Base-by-base conservation (phyloP, 2,329 filamentous ascomycete species). In the Aspergillus sp. region DNA sequence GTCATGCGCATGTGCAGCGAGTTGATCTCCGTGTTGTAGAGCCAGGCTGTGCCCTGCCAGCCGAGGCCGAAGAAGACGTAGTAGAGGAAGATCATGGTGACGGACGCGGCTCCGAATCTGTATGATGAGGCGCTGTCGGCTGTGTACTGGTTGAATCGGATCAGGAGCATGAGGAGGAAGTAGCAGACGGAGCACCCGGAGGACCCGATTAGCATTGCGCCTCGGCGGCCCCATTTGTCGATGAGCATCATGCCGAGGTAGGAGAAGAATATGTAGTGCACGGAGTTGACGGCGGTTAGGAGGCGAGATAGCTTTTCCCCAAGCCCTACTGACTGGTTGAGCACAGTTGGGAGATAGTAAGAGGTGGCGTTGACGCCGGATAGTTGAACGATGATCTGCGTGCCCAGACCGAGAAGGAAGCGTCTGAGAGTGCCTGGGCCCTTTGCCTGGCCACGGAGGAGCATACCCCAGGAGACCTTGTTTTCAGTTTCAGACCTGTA, bases 271-370 rank as follows among this genome's bases (percentile, higher is more conserved):
- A 82, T 72, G 60, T 82, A 82, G 25, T 72, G 76, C 31, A 81
- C 76, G 6, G 75, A 76, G 62, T 82, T 87, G 57, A 81, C 79
- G 3, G 82, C 84, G 2, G 84, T 80, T 21, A 87, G 73, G 1
- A 87, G 71, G 7, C 84, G 77, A 4, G 82, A 79, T 64, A 81
- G 50, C 81, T 68, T 55, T 83, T 86, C 31, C 2, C 31, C 31
- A 8, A 33, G 6, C 7, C 31, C 31, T 2, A 33, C 31, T 2
- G 31, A 33, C 7, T 12, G 7, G 7, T 2, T 33, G 7, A 87
- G 79, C 0, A 88, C 83, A 43, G 84, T 84, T 0, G 84, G 83
- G 0, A 86, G 71, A 55, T 82, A 85, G 63, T 82, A 82, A 5
- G 68, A 72, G 2, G 73, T 62, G 6, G 65, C 64, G 35, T 74